Base-by-base conservation (phyloP, 805 yeast genomes). In the Kuraishia borneana region DNA sequence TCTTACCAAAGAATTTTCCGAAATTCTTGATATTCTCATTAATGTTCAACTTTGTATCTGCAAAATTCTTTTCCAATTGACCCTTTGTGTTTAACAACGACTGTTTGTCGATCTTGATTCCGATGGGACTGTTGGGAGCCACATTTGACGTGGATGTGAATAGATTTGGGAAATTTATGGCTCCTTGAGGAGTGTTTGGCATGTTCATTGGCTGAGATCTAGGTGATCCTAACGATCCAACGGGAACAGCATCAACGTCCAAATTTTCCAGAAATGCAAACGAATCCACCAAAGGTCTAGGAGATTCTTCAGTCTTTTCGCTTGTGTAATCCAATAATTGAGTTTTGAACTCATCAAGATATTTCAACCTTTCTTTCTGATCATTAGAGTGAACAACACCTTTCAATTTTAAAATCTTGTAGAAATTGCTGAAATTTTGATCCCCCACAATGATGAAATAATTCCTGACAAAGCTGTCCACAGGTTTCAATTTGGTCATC, bases 361-460 rank as follows among this genome's bases (percentile, higher is more conserved):
- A 64, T 31, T 47, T 54, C 39, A 51, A 51, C 26, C 48, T 49
- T 33, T 53, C 66, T 47, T 44, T 64, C 54, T 43, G 68, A 34
- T 31, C 57, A 0, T 45, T 37, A 7, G 16, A 10, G 20, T 50
- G 52, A 45, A 38, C 51, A 48, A 33, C 40, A 6, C 81, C 79
- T 50, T 83, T 83, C 38, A 83, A 60, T 17, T 63, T 68, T 35
- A 84, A 57, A 2, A 84, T 57, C 47, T 81, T 83, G 38, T 56
- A 53, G 50, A 83, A 83, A 48, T 84, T 84, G 8, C 54, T 52
- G 20, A 70, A 56, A 18, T 75, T 71, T 31, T 65, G 64, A 54
- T 84, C 95, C 6, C 77, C 77, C 34, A 84, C 64, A 10, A 81
- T 58, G 36, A 65, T 63, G 47, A 83, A 71, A 51, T 84, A 84